Conservation (phyloP, 148 eudicot genomes). For the Nyssa sinensis region DNA sequence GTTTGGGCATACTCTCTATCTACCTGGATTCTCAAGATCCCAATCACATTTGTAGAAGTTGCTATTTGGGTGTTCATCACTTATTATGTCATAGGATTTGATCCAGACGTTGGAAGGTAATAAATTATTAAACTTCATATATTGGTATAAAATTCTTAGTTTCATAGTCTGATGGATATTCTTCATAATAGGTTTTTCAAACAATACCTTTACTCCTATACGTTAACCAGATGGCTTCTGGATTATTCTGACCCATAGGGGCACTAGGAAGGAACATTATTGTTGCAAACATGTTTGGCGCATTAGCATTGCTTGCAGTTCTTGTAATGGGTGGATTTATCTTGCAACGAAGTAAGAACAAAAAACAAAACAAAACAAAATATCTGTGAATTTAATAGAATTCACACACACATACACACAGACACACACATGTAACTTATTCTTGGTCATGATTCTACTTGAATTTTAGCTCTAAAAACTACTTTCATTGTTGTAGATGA, state of each 20-base stretch:
- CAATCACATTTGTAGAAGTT: conserved; percentile 54
- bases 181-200: conserved; percentile 53
- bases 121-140: too few relatives aligned
- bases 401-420: not conserved
- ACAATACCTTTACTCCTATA: conserved; percentile 52
- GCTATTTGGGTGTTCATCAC: conserved; percentile 59
- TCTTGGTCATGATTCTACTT: not conserved
- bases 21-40: conserved; percentile 62
- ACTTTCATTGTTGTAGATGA: conserved; percentile 35
- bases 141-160: not conserved
- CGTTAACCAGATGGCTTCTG: conserved; percentile 74
- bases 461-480: not conserved
- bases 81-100: conserved; percentile 65
- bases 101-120: conserved; percentile 47
- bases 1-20: conserved; percentile 76
- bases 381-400: not conserved
- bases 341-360: conserved; percentile 71
- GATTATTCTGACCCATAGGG: conserved; percentile 59
- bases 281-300: conserved; percentile 80
- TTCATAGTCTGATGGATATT: not conserved
- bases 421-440: not conserved
- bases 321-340: conserved; percentile 77
- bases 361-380: too few relatives aligned
- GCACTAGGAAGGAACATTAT: conserved; percentile 73
- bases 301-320: conserved; percentile 55